Percentiles rank a stretch among this genome's conserved stretches.
Evolutionary conservation across 176 grass and related monocot species (phyloP).

Genomic region (Triticum monococcum): DNA sequence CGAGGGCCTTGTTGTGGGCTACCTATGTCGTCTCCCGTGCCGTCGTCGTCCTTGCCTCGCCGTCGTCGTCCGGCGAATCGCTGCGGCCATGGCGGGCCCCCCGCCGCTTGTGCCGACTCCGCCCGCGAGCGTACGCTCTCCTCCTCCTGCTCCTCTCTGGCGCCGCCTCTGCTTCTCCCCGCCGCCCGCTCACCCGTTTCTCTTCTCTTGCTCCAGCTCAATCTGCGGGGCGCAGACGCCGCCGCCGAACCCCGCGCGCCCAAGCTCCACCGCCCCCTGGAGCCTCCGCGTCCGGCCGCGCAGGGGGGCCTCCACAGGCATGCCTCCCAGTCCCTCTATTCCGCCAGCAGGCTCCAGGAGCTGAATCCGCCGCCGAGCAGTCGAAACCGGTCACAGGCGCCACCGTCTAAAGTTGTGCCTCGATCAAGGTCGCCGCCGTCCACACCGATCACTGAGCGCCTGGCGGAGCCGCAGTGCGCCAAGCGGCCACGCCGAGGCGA

Average conservation of each 20-base stretch:
- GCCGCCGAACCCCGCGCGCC: not conserved
- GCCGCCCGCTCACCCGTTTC: not conserved
- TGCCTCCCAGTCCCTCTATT: not conserved
- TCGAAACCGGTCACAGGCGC: too few relatives aligned
- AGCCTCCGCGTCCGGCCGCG: not conserved
- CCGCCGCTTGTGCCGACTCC: not conserved
- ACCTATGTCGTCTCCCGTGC: too few relatives aligned
- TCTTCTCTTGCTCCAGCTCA: conserved; percentile 6
- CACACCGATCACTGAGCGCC: not conserved
- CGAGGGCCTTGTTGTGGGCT: too few relatives aligned
- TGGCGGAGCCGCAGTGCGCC: not conserved
- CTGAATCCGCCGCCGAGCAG: not conserved
- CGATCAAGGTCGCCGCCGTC: not conserved
- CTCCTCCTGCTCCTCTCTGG: not conserved
- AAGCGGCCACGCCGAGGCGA: not conserved
- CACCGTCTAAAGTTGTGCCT: not conserved
- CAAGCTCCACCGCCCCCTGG: not conserved
- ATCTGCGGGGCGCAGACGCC: not conserved
- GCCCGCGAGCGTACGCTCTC: not conserved
- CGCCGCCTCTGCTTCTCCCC: not conserved
- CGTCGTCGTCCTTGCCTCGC: not conserved
- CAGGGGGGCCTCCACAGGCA: too few relatives aligned
- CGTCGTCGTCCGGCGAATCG: not conserved
- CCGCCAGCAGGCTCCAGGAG: not conserved
- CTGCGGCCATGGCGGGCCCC: not conserved